A percentile compares a stretch with the other conserved stretches of the same genome.
Evolutionary conservation across 768 basidiomycete genomes (phyloP).

Genomic region (Podaxis sp.): DNA sequence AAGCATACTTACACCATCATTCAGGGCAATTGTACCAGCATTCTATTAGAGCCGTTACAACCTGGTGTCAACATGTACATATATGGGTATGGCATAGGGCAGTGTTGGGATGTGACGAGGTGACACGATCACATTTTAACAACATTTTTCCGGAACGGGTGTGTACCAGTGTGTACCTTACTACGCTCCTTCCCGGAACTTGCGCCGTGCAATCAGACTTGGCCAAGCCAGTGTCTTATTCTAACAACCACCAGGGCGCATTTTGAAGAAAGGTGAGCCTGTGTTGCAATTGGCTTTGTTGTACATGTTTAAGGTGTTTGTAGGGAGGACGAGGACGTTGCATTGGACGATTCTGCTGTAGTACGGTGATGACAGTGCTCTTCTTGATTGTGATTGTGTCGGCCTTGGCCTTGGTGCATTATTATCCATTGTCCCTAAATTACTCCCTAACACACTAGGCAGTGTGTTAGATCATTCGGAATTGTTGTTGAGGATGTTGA

Average conservation of each 20-base stretch:
- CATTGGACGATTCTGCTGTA: slow-evolving; percentile 72
- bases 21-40: no score
- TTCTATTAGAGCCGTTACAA: no score
- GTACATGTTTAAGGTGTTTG: not conserved
- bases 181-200: no score
- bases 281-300: not conserved
- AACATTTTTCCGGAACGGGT: no score
- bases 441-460: not conserved
- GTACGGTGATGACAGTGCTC: slow-evolving; percentile 63
- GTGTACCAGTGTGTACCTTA: no score
- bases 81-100: no score
- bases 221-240: no score
- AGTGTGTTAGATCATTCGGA: slow-evolving; percentile 82
- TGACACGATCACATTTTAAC: no score
- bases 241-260: slow-evolving; percentile 58
- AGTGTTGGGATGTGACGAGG: no score
- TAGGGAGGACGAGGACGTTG: slow-evolving; percentile 64
- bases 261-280: slow-evolving; percentile 64
- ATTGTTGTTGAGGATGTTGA: slow-evolving; percentile 54
- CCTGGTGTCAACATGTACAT: no score
- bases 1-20: no score
- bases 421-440: not conserved
- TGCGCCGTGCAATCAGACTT: no score
- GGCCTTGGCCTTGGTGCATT: slow-evolving; percentile 63
- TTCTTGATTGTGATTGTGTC: slow-evolving; percentile 68